These are phyloP conservation scores for Auricularia sp. DNA, from an alignment of 768 basidiomycete genomes.

Conservation along the genomic window DNA sequence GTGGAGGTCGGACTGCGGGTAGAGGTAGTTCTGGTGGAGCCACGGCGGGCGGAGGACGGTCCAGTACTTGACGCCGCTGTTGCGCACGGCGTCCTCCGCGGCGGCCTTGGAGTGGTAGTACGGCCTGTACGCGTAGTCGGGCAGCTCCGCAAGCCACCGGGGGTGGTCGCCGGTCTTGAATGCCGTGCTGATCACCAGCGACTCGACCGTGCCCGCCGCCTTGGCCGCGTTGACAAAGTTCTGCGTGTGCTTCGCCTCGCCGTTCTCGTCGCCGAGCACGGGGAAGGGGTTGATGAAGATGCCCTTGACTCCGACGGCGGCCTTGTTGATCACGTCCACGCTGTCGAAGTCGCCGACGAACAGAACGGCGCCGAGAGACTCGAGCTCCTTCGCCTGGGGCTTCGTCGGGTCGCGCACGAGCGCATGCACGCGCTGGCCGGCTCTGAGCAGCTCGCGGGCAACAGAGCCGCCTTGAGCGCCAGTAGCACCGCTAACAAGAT, in stretches of 20 bases:
- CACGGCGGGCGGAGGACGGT: slow-evolving; percentile 1
- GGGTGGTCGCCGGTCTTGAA: neutral
- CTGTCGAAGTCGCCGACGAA: neutral
- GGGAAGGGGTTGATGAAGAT: neutral
- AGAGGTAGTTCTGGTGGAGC: neutral
- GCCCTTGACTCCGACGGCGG: neutral
- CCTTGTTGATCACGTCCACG: neutral
- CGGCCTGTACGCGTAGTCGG: neutral
- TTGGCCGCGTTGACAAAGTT: neutral
- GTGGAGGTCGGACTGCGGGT: neutral
- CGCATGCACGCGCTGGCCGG: neutral
- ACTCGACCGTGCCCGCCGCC: neutral
- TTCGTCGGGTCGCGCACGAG: neutral
- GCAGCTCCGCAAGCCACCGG: neutral
- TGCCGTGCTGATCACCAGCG: neutral
- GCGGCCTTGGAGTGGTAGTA: neutral
- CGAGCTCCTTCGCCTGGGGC: neutral
- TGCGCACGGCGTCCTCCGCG: neutral
- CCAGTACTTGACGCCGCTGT: neutral
- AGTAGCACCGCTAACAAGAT: neutral
- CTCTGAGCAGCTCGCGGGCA: neutral
- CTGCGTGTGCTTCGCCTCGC: neutral
- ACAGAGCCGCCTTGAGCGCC: neutral
- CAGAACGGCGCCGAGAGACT: neutral
- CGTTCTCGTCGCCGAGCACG: neutral